Percentiles rank a stretch among this genome's conserved stretches.
Evolutionary conservation across 768 basidiomycete species (phyloP).

Genomic region (Austroboletus festivus): DNA sequence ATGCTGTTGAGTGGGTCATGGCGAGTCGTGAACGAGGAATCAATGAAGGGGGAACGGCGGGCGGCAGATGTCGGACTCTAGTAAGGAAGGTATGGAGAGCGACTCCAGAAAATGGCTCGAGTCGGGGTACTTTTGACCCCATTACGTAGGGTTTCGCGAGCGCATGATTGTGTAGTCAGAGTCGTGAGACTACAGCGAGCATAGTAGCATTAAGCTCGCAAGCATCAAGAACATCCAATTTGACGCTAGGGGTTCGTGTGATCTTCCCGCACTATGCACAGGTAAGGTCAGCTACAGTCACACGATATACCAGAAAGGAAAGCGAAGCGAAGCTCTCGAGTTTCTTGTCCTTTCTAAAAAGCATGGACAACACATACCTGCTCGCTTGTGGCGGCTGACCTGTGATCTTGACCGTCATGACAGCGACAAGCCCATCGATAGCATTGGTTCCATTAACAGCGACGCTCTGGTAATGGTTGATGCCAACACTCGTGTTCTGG

Average conservation of each 20-base stretch:
- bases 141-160: too few species aligned
- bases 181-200: constrained; percentile 9
- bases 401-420: constrained; percentile 70
- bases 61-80: too few species aligned
- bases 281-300: not conserved
- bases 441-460: constrained; percentile 51
- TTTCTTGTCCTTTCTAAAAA: too few species aligned
- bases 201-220: constrained; percentile 7
- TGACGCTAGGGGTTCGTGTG: constrained; percentile 4
- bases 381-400: constrained; percentile 27
- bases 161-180: not conserved
- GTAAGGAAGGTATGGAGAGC: too few species aligned
- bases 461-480: constrained; percentile 67
- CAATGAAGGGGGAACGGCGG: too few species aligned
- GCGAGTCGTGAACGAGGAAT: too few species aligned
- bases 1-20: too few species aligned
- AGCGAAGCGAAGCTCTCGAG: not conserved
- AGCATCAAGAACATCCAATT: constrained; percentile 18
- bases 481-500: constrained; percentile 61
- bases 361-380: too few species aligned
- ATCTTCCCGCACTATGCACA: constrained; percentile 14
- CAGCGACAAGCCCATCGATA: constrained; percentile 79
- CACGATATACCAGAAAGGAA: not conserved
- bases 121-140: too few species aligned
- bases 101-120: too few species aligned